Base-by-base conservation (phyloP, 23 red algal species). In the Pyropia yezoensis region DNA sequence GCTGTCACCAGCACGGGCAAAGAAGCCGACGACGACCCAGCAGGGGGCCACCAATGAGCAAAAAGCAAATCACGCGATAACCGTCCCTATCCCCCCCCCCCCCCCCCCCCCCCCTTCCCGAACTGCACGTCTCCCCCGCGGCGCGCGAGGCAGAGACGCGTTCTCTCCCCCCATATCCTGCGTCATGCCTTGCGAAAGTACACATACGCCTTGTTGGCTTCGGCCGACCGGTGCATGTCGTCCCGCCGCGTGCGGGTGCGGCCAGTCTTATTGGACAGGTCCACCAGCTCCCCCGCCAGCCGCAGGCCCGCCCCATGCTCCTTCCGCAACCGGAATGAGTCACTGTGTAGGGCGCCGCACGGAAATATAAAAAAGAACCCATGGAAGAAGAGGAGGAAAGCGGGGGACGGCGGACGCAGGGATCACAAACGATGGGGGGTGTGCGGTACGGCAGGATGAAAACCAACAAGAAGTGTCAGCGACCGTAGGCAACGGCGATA, bases 191-290 rank as follows among this genome's bases (percentile, higher is more conserved):
- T 47, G 23, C 65, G 50, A 52, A 79, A 84, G 57, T 85, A 73
- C 61, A 79, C 72, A 74, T 79, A 94, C 32, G 74, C 73, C 21
- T 77, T 81, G 75, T 94, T 94, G 23, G 55, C 61, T 64, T 94
- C 89, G 21, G 89, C 89, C 66, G 67, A 49, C 53, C 76, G 85
- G 62, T 94, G 89, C 76, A 94, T 27, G 9, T 94, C 89, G 27
- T 77, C 66, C 20, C 89, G 70, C 26, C 73, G 66, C 61, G 47
- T 58, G 27, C 45, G 73, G 18, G 89, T 66, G 16, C 70, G 55
- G 19, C 89, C 89, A 18, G 60, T 25, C 61, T 71, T 71, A 22
- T 74, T 65, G 25, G 79, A 62, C 4, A 94, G 53, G 12, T 83
- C 89, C 6, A 84, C 52, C 11, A 94, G 71, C 50, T 94, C 89